Percentiles rank a stretch among this genome's conserved stretches.
Conservation (phyloP, 106 monocot species). For the Allium fistulosum region DNA sequence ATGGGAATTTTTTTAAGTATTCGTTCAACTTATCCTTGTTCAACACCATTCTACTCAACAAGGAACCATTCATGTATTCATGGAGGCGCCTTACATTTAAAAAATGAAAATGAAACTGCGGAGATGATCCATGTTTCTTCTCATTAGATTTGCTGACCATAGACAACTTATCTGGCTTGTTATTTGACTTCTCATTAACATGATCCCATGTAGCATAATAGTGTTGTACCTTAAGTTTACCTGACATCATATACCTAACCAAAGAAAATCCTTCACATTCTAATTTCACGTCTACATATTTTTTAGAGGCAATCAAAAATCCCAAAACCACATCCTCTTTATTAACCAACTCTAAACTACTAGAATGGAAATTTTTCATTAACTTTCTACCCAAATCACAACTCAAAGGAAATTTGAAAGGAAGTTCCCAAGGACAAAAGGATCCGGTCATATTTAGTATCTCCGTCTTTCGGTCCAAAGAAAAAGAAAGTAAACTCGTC, state of each 20-base stretch:
- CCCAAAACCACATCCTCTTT: conserved; percentile 47
- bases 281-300: conserved; percentile 9
- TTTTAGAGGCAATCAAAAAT: conserved; percentile 39
- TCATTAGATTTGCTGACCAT: conserved; percentile 5
- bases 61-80: conserved; percentile 47
- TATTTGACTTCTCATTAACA: neutral
- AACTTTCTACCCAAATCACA: too few relatives aligned
- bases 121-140: conserved; percentile 8
- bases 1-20: neutral
- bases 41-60: conserved; percentile 19
- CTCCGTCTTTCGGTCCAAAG: conserved; percentile 42
- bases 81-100: conserved; percentile 39
- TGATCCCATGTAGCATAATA: conserved; percentile 29
- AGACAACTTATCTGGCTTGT: conserved; percentile 2
- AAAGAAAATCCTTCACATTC: conserved; percentile 41
- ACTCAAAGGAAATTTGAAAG: conserved; percentile 39
- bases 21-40: conserved; percentile 1
- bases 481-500: conserved; percentile 52
- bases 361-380: neutral
- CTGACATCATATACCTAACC: conserved; percentile 52
- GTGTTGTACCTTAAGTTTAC: conserved; percentile 69
- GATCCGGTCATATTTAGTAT: conserved; percentile 3
- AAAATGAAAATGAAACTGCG: conserved; percentile 11
- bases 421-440: conserved; percentile 77
- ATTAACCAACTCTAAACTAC: conserved; percentile 4